Conservation (phyloP, 306 rosid species). For the Sophora flavescens region DNA sequence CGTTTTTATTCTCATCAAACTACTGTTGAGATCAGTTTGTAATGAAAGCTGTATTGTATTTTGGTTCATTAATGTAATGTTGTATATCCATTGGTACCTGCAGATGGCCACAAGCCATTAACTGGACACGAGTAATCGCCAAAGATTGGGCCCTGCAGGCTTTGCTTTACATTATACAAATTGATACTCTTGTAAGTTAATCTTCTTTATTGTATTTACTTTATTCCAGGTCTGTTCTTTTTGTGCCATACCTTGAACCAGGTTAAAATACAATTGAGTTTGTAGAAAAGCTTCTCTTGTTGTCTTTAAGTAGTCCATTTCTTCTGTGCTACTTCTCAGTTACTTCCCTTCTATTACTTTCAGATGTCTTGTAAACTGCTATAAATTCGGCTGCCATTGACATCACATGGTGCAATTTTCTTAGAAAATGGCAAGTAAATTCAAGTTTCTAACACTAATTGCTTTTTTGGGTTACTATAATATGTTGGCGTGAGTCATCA, state of each 20-base stretch:
- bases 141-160: slow-evolving; percentile 82
- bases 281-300: slow-evolving; percentile 21
- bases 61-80: slow-evolving; percentile 18
- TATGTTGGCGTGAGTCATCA: too few species aligned
- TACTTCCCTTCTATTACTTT: neutral
- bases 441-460: neutral
- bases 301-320: slow-evolving; percentile 12
- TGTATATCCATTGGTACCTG: slow-evolving; percentile 45
- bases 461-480: too few species aligned
- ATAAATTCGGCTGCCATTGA: neutral
- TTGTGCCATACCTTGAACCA: slow-evolving; percentile 5
- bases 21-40: slow-evolving; percentile 29
- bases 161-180: slow-evolving; percentile 90
- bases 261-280: slow-evolving; percentile 28
- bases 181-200: slow-evolving; percentile 80
- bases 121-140: slow-evolving; percentile 53
- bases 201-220: slow-evolving; percentile 36
- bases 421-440: neutral
- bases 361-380: slow-evolving; percentile 1
- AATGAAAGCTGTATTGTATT: slow-evolving; percentile 30
- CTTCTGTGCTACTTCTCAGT: too few species aligned
- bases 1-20: neutral
- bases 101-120: slow-evolving; percentile 57
- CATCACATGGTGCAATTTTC: slow-evolving; percentile 16
- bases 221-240: slow-evolving; percentile 31